phyloP scores from a whole-genome alignment of 2,329 filamentous ascomycete species.

The Colletotrichum sp. region DNA sequence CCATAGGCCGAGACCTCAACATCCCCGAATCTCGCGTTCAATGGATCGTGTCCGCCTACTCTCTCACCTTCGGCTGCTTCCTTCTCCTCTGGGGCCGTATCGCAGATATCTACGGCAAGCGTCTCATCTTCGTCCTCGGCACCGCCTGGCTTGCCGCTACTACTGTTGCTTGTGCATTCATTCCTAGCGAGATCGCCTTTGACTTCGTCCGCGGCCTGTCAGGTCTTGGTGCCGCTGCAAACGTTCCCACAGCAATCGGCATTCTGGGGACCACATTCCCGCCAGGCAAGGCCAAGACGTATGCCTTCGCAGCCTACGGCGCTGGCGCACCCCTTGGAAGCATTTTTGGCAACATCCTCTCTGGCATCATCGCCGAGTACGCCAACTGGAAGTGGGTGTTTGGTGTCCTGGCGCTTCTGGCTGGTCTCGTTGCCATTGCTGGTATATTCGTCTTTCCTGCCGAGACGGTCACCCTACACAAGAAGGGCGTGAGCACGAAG shows the following conservation, averaged over 20 bases:
- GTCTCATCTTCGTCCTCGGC: conserved; percentile 68
- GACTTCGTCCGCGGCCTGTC: conserved; percentile 71
- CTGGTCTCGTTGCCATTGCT: conserved; percentile 58
- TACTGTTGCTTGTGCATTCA: conserved; percentile 66
- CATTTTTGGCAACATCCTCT: conserved; percentile 68
- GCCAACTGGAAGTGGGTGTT: conserved; percentile 72
- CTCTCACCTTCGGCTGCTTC: conserved; percentile 71
- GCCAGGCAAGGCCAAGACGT: conserved; percentile 72
- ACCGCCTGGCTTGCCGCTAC: conserved; percentile 67
- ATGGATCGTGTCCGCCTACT: conserved; percentile 72
- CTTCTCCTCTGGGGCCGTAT: conserved; percentile 71
- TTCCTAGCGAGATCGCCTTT: conserved; percentile 71
- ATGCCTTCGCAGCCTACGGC: conserved; percentile 69
- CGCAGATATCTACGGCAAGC: conserved; percentile 71
- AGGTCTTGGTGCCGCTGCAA: conserved; percentile 71
- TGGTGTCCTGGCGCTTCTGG: conserved; percentile 67
- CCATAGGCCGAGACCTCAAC: conserved; percentile 59
- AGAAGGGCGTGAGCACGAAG: conserved; percentile 36
- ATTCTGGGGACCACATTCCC: conserved; percentile 72
- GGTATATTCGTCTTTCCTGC: conserved; percentile 66
- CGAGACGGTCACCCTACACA: conserved; percentile 39
- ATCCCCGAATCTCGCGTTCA: conserved; percentile 66
- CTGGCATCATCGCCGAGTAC: conserved; percentile 68
- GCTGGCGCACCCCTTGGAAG: conserved; percentile 70
- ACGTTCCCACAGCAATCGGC: conserved; percentile 74